A percentile compares a stretch with the other conserved stretches of the same genome.
Conservation (phyloP, 805 yeast genomes). For the Hanseniaspora hatyaiensis region DNA sequence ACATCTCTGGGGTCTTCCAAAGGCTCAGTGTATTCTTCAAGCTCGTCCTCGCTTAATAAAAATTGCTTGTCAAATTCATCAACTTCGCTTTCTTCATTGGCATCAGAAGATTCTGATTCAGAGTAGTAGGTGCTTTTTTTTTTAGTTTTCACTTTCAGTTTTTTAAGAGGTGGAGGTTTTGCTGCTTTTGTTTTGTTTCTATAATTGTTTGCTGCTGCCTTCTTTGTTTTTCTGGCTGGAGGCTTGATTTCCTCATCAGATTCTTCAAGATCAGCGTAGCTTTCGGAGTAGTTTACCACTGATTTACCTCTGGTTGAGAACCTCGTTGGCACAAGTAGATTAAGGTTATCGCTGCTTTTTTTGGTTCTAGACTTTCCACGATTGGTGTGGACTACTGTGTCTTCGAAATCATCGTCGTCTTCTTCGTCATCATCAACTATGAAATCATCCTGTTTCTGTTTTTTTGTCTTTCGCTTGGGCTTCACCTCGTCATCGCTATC, state of each 20-base stretch:
- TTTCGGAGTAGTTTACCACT: constrained; percentile 47
- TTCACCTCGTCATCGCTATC: constrained; percentile 25
- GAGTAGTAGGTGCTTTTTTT: constrained; percentile 5
- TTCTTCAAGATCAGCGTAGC: too few relatives aligned
- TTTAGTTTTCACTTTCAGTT: constrained; percentile 5
- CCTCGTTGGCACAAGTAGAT: constrained; percentile 44
- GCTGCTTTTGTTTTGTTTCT: constrained; percentile 19
- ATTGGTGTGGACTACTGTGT: constrained; percentile 16
- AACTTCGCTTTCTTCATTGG: constrained; percentile 23
- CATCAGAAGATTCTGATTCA: constrained; percentile 26
- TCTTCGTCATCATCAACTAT: constrained; percentile 23
- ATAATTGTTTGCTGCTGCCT: background rate
- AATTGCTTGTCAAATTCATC: constrained; percentile 21
- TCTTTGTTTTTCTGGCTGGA: background rate
- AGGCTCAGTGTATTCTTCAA: constrained; percentile 23
- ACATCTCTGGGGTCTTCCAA: constrained; percentile 11
- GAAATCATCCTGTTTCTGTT: constrained; percentile 22
- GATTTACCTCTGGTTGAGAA: constrained; percentile 60
- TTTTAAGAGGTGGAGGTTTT: constrained; percentile 4
- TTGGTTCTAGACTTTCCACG: too few relatives aligned
- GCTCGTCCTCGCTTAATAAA: constrained; percentile 18
- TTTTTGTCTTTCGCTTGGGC: constrained; percentile 16
- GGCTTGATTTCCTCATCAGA: too few relatives aligned
- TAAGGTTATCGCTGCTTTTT: constrained; percentile 17
- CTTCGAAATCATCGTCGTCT: constrained; percentile 22